These are phyloP conservation scores for Talaromyces sp. DNA, from an alignment of 2,329 filamentous ascomycete species.

Conservation along the genomic window DNA sequence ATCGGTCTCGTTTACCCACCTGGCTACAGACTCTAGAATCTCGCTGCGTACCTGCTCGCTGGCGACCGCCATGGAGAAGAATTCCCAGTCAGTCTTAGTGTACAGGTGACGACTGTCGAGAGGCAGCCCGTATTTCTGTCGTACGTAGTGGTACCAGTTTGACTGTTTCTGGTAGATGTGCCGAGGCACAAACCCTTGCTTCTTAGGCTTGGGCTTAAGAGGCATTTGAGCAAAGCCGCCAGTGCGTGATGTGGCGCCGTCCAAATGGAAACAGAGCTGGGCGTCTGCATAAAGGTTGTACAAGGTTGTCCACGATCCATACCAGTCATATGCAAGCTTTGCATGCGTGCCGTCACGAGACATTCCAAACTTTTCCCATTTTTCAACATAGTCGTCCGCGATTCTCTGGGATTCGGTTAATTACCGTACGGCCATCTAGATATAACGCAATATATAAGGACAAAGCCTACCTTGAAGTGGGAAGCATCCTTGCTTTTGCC, in stretches of 20 bases:
- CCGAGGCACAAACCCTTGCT: slow-evolving; percentile 63
- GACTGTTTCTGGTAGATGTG: slow-evolving; percentile 75
- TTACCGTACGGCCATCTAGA: not conserved
- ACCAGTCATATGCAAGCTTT: slow-evolving; percentile 75
- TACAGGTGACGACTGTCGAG: slow-evolving; percentile 79
- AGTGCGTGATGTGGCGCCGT: not conserved
- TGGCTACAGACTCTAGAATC: slow-evolving; percentile 69
- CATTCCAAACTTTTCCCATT: slow-evolving; percentile 69
- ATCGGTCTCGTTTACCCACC: slow-evolving; percentile 78
- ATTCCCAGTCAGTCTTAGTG: slow-evolving; percentile 88
- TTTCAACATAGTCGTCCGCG: slow-evolving; percentile 61
- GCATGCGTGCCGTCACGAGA: slow-evolving; percentile 66
- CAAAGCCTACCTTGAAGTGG: slow-evolving; percentile 12
- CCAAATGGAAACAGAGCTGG: slow-evolving; percentile 72
- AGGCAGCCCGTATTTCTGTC: slow-evolving; percentile 77
- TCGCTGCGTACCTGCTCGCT: slow-evolving; percentile 62
- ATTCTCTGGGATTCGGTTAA: slow-evolving; percentile 36
- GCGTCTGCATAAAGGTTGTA: slow-evolving; percentile 83
- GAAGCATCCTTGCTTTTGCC: slow-evolving; percentile 52
- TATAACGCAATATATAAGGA: too few relatives aligned
- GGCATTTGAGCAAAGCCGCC: slow-evolving; percentile 18
- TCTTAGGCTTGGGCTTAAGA: slow-evolving; percentile 25
- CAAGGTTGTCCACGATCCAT: slow-evolving; percentile 76
- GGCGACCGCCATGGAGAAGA: slow-evolving; percentile 78
- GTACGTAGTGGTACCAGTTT: slow-evolving; percentile 72